Evolutionary conservation across 208 protist genomes (phyloP).

Genomic region (Leishmania amazonensis): DNA sequence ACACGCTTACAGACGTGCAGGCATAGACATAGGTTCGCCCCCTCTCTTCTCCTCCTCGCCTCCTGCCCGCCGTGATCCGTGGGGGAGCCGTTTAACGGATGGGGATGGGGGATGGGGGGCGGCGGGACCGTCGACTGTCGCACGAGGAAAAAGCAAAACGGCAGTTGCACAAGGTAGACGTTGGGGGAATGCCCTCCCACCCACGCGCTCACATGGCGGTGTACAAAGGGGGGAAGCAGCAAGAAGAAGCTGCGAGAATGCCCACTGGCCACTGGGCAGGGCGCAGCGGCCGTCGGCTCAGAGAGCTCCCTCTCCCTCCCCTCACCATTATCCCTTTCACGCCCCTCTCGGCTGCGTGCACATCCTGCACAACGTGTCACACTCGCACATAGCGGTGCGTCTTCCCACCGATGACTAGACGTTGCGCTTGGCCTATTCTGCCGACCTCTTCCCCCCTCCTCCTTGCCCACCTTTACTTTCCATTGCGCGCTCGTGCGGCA

Average conservation of each 20-base stretch:
- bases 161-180: background rate
- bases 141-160: background rate
- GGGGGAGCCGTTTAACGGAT: background rate
- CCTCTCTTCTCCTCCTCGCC: background rate
- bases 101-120: background rate
- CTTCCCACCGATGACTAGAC: background rate
- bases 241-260: background rate
- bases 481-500: background rate
- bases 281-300: background rate
- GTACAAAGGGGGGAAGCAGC: background rate
- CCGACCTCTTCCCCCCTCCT: background rate
- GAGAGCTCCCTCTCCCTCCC: background rate
- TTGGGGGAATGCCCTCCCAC: background rate
- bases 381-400: background rate
- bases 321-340: background rate
- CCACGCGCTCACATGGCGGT: background rate
- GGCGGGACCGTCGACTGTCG: background rate
- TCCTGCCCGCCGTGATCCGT: background rate
- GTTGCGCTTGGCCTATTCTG: background rate
- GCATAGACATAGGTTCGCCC: background rate
- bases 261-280: background rate
- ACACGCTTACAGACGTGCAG: background rate
- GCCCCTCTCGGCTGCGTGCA: background rate
- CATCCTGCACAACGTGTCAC: background rate
- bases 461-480: background rate